phyloP scores from a whole-genome alignment of 257 asterid species.

The Echites panduratus region DNA sequence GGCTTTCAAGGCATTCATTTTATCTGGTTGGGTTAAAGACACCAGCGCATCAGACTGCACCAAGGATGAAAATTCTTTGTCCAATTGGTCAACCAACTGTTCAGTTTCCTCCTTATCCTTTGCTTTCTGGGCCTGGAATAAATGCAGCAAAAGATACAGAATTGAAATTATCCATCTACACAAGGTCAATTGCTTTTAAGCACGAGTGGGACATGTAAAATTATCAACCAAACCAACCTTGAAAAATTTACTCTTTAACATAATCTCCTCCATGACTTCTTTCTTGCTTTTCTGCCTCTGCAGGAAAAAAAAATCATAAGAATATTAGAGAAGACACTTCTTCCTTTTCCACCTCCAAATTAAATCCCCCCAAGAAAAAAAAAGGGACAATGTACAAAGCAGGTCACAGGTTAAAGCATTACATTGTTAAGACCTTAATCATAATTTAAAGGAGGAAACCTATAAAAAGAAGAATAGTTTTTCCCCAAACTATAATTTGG shows the following conservation, averaged over 20 bases:
- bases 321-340: conserved; percentile 20
- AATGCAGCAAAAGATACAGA: conserved; percentile 15
- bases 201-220: conserved; percentile 10
- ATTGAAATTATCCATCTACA: not conserved
- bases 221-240: conserved; percentile 53
- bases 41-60: too few species aligned
- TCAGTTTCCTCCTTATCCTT: conserved; percentile 90
- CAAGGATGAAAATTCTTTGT: conserved; percentile 64
- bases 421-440: too few species aligned
- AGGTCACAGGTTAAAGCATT: not conserved
- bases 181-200: conserved; percentile 15
- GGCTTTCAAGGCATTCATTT: conserved; percentile 64
- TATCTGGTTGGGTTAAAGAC: too few species aligned
- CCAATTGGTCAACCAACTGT: conserved; percentile 62
- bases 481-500: not conserved
- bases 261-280: conserved; percentile 92
- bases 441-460: too few species aligned
- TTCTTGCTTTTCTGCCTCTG: conserved; percentile 91
- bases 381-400: not conserved
- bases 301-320: conserved; percentile 19
- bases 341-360: too few species aligned
- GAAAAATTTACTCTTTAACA: conserved; percentile 81
- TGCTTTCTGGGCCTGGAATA: conserved; percentile 84
- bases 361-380: not conserved
- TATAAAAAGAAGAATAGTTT: not conserved